Base-by-base conservation (phyloP, 2,329 filamentous ascomycete species). In the Periconia digitata region DNA sequence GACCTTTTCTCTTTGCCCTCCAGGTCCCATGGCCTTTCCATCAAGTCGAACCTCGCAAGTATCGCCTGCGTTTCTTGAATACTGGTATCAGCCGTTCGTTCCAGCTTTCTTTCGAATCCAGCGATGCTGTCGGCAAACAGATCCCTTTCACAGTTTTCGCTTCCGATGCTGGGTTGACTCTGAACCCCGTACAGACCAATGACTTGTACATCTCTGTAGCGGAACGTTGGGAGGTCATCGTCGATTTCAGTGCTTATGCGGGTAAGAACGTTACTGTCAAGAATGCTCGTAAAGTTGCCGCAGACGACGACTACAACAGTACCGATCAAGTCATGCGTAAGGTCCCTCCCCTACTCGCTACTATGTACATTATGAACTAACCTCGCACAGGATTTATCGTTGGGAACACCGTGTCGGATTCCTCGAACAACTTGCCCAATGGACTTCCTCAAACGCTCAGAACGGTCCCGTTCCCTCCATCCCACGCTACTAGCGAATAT, bases 11-110 rank as follows among this genome's bases (percentile, higher is more conserved):
- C n/a, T n/a, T n/a, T n/a, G n/a, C n/a, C n/a, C n/a, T n/a, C n/a
- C n/a, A n/a, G n/a, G n/a, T 79, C 51, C 80, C 81, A 5, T 84
- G 80, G 80, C 81, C 81, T 3, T 82, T 72, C 52, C 55, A 82
- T 5, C 72, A 75, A 18, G 80, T 83, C 6, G 75, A 84, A 61
- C 79, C 79, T 3, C 75, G 80, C 57, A 83, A 82, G 62, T 83
- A 84, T 60, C 78, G 80, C 23, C 76, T 84, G 60, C 71, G 80
- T 2, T 66, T 83, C 50, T 72, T 81, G 17, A 76, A 83, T 61
- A 72, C 56, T 27, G 57, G 56, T 5, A 47, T 63, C 10, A 59
- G 55, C 18, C 56, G 58, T 2, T 71, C 73, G 22, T 82, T 77
- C 47, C 68, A 73, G 17, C 68, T 82, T 3, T 80, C 76, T 63